Evolutionary conservation across 352 stramenopile species (phyloP), one percentile per base, ranked within the genome.

Genomic region (Paralagenidium karlingii): DNA sequence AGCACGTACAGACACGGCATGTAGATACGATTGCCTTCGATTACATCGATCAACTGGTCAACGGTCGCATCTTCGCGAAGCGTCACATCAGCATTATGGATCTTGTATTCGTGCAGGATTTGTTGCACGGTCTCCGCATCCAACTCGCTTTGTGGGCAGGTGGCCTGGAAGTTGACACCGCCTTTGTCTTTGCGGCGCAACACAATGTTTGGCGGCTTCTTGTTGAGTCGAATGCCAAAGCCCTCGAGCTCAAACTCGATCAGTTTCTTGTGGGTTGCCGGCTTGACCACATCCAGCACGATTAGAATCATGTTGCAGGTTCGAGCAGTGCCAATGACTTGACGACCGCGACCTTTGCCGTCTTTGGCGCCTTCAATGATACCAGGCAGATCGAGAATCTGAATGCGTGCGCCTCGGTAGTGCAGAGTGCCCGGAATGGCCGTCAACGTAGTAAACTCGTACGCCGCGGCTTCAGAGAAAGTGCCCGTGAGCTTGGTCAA

Each of bases 401-500:
- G 78, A 52, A 89, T 89, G 33, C 74, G 71, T 8, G 75, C 75
- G 34, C 74, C 75, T 24, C 74, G 90, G 73, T 98, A 99, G 60
- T 98, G 84, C 54, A 99, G 84, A 37, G 91, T 98, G 21, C 96
- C 96, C 0, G 91, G 95, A 55, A 99, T 98, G 45, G 91, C 96
- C 20, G 95, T 99, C 24, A 99, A 75, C 34, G 96, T 99, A 40
- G 96, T 99, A 67, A 99, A 99, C 71, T 99, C 94, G 61, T 98
- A 99, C 20, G 82, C 90, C 36, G 93, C 94, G 1, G 94, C 83
- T 59, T 98, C 92, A 15, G 73, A 96, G 54, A 87, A 85, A 11
- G 95, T 99, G 26, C 91, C 94, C 6, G 96, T 99, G 22, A 99
- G 67, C 40, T 95, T 96, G 0, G 88, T 98, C 15, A 99, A 63